Conservation (phyloP, 225 moss, liverwort and hornwort genomes). For the Antitrichia curtipendula region DNA sequence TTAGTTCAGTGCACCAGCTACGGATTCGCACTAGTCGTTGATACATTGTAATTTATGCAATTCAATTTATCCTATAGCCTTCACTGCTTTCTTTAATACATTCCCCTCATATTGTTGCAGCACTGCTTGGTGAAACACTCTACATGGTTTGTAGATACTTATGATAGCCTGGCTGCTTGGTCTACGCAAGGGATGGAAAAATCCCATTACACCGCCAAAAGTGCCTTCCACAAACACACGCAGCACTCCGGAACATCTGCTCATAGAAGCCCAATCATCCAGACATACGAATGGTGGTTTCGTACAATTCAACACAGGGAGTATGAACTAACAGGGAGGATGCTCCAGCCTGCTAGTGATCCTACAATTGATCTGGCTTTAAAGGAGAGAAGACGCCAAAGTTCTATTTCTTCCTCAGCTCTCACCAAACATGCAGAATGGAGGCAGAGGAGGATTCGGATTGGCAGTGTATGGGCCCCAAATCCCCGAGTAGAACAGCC, state of each 20-base stretch:
- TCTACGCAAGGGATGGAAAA: neutral
- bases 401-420: too few relatives aligned
- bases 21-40: too few relatives aligned
- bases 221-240: neutral
- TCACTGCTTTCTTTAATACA: too few relatives aligned
- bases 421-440: too few relatives aligned
- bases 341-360: neutral
- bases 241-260: neutral
- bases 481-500: too few relatives aligned
- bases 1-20: too few relatives aligned
- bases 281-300: neutral
- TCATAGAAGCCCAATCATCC: neutral
- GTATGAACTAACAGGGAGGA: accelerated
- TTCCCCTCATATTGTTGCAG: accelerated
- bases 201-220: neutral
- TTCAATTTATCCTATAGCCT: too few relatives aligned
- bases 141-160: neutral
- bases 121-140: neutral
- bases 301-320: neutral
- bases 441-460: too few relatives aligned
- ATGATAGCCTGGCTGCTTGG: neutral
- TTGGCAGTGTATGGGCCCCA: too few relatives aligned
- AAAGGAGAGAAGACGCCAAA: too few relatives aligned
- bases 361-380: too few relatives aligned
- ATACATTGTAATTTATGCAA: too few relatives aligned